Conservation (phyloP, 805 yeast genomes). For the Ogataea saltuana region DNA sequence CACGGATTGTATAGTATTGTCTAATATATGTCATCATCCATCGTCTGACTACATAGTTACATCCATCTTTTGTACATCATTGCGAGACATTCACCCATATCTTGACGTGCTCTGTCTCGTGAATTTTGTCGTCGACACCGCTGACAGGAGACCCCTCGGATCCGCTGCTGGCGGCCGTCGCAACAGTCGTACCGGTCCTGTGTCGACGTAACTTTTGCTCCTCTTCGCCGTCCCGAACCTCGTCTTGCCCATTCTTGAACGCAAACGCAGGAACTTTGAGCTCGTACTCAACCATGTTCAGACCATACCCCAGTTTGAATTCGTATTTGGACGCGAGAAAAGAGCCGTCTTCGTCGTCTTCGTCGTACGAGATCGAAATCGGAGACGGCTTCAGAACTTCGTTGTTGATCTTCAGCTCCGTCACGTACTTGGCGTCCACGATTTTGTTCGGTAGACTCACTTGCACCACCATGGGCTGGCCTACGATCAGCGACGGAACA, state of each 20-base stretch:
- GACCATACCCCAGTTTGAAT: slow-evolving; percentile 46
- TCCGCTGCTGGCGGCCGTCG: slow-evolving; percentile 5
- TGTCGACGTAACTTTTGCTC: slow-evolving; percentile 19
- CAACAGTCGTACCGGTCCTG: slow-evolving; percentile 7
- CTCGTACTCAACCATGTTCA: slow-evolving; percentile 45
- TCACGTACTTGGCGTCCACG: slow-evolving; percentile 40
- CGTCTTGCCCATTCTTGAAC: slow-evolving; percentile 7
- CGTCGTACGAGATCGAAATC: slow-evolving; percentile 38
- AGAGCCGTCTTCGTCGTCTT: slow-evolving; percentile 22
- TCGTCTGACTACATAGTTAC: not conserved
- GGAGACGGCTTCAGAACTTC: slow-evolving; percentile 47
- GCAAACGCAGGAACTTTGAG: slow-evolving; percentile 34
- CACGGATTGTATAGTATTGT: no score
- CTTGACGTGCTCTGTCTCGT: slow-evolving; percentile 36
- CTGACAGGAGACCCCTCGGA: slow-evolving; percentile 3
- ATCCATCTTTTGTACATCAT: slow-evolving; percentile 3
- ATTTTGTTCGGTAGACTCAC: slow-evolving; percentile 44
- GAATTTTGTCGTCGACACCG: slow-evolving; percentile 14
- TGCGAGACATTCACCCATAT: slow-evolving; percentile 44
- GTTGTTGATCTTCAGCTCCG: slow-evolving; percentile 44
- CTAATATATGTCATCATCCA: slow-evolving; percentile 1
- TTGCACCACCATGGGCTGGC: slow-evolving; percentile 45
- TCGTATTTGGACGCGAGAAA: slow-evolving; percentile 43
- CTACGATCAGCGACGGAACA: slow-evolving; percentile 46
- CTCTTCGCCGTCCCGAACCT: slow-evolving; percentile 8